A percentile compares a stretch with the other conserved stretches of the same genome.
phyloP scores from a whole-genome alignment of 2,329 filamentous ascomycete species.

The Talaromyces sp. region DNA sequence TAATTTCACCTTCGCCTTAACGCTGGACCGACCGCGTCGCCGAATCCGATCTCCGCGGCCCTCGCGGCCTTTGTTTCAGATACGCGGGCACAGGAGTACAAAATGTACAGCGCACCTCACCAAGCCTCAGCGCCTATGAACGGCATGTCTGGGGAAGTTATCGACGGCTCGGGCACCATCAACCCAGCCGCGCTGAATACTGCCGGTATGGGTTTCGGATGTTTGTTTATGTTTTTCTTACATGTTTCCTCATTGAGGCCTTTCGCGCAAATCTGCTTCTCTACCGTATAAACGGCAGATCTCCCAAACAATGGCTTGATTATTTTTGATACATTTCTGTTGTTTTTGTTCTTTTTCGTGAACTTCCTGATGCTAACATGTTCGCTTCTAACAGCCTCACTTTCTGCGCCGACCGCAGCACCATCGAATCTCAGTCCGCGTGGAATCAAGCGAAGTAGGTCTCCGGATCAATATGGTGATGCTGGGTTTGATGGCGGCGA shows the following conservation, averaged over 20 bases:
- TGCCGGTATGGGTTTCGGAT: constrained; percentile 56
- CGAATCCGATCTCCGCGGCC: constrained; percentile 31
- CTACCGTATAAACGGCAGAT: neutral
- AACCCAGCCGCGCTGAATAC: constrained; percentile 83
- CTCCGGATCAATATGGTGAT: constrained; percentile 64
- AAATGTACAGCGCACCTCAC: constrained; percentile 48
- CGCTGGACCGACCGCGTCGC: constrained; percentile 24
- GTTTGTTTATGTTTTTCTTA: constrained; percentile 27
- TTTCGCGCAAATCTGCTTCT: neutral
- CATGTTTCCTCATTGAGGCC: neutral
- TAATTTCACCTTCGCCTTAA: constrained; percentile 17
- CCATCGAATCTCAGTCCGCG: constrained; percentile 59
- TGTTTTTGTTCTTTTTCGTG: neutral
- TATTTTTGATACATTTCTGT: neutral
- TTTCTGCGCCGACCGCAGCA: constrained; percentile 41
- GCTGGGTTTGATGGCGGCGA: constrained; percentile 54
- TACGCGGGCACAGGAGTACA: constrained; percentile 26
- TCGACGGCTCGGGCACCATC: constrained; percentile 81
- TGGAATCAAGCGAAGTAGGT: constrained; percentile 75
- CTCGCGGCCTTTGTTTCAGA: constrained; percentile 29
- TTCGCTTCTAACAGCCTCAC: constrained; percentile 34
- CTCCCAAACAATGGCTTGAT: neutral
- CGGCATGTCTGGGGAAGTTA: constrained; percentile 52
- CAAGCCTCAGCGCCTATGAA: constrained; percentile 61
- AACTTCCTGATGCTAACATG: constrained; percentile 20